Percentiles rank a stretch among this genome's conserved stretches.
Conservation (phyloP, 331 rosid species). For the Spiraea crenata region DNA sequence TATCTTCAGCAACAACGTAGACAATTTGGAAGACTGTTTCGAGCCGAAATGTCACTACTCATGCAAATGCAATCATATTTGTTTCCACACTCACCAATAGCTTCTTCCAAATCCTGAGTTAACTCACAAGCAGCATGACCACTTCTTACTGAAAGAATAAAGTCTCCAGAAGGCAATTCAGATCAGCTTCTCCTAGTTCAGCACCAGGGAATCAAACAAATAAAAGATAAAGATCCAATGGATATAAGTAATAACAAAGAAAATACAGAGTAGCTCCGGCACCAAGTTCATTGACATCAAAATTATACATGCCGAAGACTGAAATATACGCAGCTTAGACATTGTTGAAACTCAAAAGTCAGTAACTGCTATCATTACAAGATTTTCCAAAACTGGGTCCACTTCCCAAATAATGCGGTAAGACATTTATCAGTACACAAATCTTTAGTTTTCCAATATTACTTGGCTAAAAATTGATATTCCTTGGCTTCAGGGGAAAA, state of each 20-base stretch:
- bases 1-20: no score
- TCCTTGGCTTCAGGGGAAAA: slow-evolving; percentile 24
- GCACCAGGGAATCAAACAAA: not conserved
- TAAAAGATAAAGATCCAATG: slow-evolving; percentile 13
- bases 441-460: slow-evolving; percentile 34
- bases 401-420: slow-evolving; percentile 31
- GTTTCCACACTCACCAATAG: no score
- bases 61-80: no score
- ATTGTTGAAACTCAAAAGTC: slow-evolving; percentile 18
- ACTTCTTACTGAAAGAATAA: no score
- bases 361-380: slow-evolving; percentile 33
- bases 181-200: not conserved
- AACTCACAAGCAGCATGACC: no score
- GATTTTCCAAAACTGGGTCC: slow-evolving; percentile 55
- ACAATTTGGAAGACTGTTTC: no score
- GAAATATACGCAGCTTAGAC: not conserved
- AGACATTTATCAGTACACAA: slow-evolving; percentile 29
- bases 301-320: not conserved
- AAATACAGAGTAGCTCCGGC: not conserved
- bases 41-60: no score
- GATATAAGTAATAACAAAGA: not conserved
- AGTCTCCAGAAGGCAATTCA: not conserved
- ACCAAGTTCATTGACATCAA: not conserved
- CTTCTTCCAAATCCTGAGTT: no score
- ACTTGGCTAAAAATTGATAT: slow-evolving; percentile 34